These are phyloP conservation scores for Salisapilia sapeloensis DNA, from an alignment of 352 stramenopile species.

Conservation along the genomic window DNA sequence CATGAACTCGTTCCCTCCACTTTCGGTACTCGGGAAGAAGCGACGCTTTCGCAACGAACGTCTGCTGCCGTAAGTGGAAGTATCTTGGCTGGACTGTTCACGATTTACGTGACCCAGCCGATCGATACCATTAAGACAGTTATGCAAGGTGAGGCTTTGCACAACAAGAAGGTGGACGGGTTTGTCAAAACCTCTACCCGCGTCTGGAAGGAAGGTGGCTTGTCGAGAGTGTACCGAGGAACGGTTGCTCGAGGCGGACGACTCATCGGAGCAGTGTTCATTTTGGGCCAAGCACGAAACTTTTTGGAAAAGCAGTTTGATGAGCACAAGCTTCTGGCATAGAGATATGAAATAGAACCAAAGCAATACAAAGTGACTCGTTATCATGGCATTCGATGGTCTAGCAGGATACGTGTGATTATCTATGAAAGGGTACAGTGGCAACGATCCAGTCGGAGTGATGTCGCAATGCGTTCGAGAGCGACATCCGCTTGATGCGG, in stretches of 20 bases:
- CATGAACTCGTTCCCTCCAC: constrained; percentile 24
- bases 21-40: constrained; percentile 30
- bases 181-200: constrained; percentile 19
- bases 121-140: constrained; percentile 77
- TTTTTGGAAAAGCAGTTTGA: constrained; percentile 56
- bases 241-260: constrained; percentile 55
- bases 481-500: constrained; percentile 23
- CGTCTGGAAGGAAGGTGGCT: constrained; percentile 30
- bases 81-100: constrained; percentile 47
- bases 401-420: constrained; percentile 1
- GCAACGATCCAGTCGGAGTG: constrained; percentile 15
- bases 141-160: constrained; percentile 63
- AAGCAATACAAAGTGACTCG: constrained; percentile 1
- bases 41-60: constrained; percentile 38
- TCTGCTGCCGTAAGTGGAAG: constrained; percentile 49
- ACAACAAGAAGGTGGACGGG: constrained; percentile 12
- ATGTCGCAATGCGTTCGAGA: constrained; percentile 9
- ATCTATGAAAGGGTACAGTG: constrained; percentile 31
- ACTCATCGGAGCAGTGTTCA: constrained; percentile 71
- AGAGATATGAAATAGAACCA: neutral
- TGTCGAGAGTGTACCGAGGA: constrained; percentile 46
- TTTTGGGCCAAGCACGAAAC: constrained; percentile 55
- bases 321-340: constrained; percentile 24
- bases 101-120: constrained; percentile 58
- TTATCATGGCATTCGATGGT: neutral